Conservation (phyloP, 2,329 filamentous ascomycete genomes). For the Trichoderma aggressivum region DNA sequence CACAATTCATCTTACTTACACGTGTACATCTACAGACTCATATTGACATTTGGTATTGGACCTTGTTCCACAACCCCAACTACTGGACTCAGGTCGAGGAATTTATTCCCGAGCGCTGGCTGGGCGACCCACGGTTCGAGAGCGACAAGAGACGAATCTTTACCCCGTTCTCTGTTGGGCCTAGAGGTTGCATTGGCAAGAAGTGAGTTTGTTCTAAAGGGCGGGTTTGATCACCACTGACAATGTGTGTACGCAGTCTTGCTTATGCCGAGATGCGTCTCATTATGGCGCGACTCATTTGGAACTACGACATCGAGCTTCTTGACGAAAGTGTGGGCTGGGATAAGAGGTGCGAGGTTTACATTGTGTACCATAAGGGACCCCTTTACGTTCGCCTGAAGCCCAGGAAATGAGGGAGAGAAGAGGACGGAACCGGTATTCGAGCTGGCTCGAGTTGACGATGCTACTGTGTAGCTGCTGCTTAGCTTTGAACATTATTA, state of each 20-base stretch:
- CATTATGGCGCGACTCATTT: slow-evolving; percentile 27
- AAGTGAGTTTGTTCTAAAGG: slow-evolving; percentile 24
- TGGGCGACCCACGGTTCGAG: slow-evolving; percentile 24
- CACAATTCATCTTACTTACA: not conserved
- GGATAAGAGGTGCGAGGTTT: slow-evolving; percentile 6
- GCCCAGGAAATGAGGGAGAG: not conserved
- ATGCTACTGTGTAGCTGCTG: not conserved
- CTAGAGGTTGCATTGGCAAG: slow-evolving; percentile 32
- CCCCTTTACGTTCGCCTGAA: not conserved
- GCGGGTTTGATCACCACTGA: not conserved
- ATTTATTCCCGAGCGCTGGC: slow-evolving; percentile 40
- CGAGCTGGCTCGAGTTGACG: not conserved
- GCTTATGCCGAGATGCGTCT: slow-evolving; percentile 33
- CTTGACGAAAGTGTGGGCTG: slow-evolving; percentile 13
- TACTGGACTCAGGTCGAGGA: slow-evolving; percentile 33
- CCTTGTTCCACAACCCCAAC: slow-evolving; percentile 31
- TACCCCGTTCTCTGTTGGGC: slow-evolving; percentile 31
- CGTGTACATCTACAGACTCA: slow-evolving; percentile 13
- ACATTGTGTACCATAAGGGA: slow-evolving; percentile 13
- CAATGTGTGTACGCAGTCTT: slow-evolving; percentile 22
- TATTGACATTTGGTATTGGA: slow-evolving; percentile 37
- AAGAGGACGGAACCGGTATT: not conserved
- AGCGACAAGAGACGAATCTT: slow-evolving; percentile 26
- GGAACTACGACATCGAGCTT: slow-evolving; percentile 30
- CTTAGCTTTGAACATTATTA: not conserved